Conservation (phyloP, 345 rosid genomes). For the Gossypium sturtianum region DNA sequence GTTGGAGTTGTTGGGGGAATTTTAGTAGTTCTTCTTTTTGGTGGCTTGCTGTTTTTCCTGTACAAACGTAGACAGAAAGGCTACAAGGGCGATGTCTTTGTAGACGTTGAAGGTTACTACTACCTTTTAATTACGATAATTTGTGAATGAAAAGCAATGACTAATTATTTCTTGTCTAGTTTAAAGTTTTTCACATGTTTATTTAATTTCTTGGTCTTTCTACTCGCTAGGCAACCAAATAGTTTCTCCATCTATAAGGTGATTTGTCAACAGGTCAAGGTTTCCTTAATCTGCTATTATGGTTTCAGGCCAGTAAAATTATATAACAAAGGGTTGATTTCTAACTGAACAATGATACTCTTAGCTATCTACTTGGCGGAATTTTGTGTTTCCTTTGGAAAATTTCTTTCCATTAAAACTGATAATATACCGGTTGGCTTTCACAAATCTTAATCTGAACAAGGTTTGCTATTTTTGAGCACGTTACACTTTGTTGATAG, state of each 20-base stretch:
- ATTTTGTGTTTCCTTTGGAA: background rate
- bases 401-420: background rate
- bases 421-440: background rate
- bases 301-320: background rate
- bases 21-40: constrained; percentile 40
- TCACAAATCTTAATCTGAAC: background rate
- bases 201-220: background rate
- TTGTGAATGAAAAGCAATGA: background rate
- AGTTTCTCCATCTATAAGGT: constrained; percentile 4
- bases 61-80: constrained; percentile 63
- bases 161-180: background rate
- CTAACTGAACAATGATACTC: background rate
- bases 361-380: background rate
- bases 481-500: no score
- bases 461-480: background rate
- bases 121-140: constrained; percentile 1
- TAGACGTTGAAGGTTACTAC: constrained; percentile 81
- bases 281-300: background rate
- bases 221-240: background rate
- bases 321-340: background rate
- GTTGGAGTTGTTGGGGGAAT: constrained; percentile 71
- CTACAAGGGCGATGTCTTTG: constrained; percentile 67
- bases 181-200: background rate
- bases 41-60: constrained; percentile 45
- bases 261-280: background rate